Conservation (phyloP, 352 stramenopile species). For the Globisporangium yorkense region DNA sequence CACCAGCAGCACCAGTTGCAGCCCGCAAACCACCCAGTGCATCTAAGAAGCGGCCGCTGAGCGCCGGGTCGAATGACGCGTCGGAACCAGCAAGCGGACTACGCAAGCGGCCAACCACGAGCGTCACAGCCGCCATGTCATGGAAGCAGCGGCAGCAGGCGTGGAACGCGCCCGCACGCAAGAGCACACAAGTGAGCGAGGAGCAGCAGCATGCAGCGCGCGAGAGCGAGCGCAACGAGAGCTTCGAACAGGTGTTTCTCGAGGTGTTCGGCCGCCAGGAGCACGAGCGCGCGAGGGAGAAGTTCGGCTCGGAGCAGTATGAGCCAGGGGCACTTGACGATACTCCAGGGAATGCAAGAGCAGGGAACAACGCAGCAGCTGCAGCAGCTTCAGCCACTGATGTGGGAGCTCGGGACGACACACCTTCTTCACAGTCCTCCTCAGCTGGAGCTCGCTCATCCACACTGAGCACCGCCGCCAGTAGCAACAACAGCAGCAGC, state of each 20-base stretch:
- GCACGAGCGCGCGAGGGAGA: conserved; percentile 7
- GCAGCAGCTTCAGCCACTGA: background rate
- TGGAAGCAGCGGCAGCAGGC: conserved; percentile 23
- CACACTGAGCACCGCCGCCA: background rate
- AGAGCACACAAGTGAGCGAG: background rate
- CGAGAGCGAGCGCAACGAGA: conserved; percentile 21
- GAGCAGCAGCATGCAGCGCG: background rate
- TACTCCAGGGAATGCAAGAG: background rate
- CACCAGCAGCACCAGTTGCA: background rate
- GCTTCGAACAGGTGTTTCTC: conserved; percentile 50
- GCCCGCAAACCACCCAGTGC: background rate
- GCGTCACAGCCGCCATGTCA: background rate
- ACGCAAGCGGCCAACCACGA: background rate
- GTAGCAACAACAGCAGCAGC: background rate
- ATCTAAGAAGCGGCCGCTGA: conserved; percentile 12
- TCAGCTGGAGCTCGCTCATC: background rate
- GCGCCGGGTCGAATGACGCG: background rate
- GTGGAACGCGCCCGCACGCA: conserved; percentile 6
- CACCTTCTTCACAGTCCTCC: background rate
- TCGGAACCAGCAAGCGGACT: background rate
- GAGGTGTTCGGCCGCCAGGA: conserved; percentile 35
- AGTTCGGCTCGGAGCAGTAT: conserved; percentile 4
- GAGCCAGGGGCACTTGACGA: conserved; percentile 1
- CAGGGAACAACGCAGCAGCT: background rate
- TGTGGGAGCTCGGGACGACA: background rate